Evolutionary conservation across 2,329 filamentous ascomycete genomes (phyloP).

Genomic region (Cadophora sp.): DNA sequence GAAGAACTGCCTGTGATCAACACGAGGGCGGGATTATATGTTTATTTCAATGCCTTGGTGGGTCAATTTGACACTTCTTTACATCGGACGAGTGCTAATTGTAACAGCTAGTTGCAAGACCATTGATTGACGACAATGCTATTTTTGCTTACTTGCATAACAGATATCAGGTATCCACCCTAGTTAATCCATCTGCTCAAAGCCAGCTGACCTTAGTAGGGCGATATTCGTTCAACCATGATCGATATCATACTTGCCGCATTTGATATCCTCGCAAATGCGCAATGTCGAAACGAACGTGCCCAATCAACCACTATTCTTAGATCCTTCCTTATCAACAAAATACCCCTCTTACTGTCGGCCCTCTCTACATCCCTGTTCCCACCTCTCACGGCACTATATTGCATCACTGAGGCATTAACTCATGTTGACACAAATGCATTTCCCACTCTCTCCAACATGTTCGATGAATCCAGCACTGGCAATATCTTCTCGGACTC

Average conservation of each 20-base stretch:
- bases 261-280: slow-evolving; percentile 89
- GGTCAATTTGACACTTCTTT: slow-evolving; percentile 40
- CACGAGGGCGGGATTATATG: slow-evolving; percentile 81
- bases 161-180: slow-evolving; percentile 73
- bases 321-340: slow-evolving; percentile 85
- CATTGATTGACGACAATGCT: slow-evolving; percentile 80
- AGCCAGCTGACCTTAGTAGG: slow-evolving; percentile 54
- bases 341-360: slow-evolving; percentile 66
- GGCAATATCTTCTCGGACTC: slow-evolving; percentile 65
- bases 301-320: slow-evolving; percentile 71
- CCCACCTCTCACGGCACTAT: slow-evolving; percentile 64
- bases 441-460: slow-evolving; percentile 69
- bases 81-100: slow-evolving; percentile 39
- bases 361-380: slow-evolving; percentile 64
- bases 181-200: neutral
- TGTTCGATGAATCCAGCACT: slow-evolving; percentile 63
- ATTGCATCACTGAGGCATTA: slow-evolving; percentile 71
- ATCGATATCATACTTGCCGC: slow-evolving; percentile 86
- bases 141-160: slow-evolving; percentile 84
- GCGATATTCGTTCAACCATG: slow-evolving; percentile 77
- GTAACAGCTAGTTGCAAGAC: slow-evolving; percentile 77
- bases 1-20: slow-evolving; percentile 75
- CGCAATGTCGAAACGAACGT: slow-evolving; percentile 74
- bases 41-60: slow-evolving; percentile 84
- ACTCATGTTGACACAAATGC: slow-evolving; percentile 65